Percentiles rank a stretch among this genome's conserved stretches.
Conservation (phyloP, 495 filamentous ascomycete species). For the Daldinia loculata region DNA sequence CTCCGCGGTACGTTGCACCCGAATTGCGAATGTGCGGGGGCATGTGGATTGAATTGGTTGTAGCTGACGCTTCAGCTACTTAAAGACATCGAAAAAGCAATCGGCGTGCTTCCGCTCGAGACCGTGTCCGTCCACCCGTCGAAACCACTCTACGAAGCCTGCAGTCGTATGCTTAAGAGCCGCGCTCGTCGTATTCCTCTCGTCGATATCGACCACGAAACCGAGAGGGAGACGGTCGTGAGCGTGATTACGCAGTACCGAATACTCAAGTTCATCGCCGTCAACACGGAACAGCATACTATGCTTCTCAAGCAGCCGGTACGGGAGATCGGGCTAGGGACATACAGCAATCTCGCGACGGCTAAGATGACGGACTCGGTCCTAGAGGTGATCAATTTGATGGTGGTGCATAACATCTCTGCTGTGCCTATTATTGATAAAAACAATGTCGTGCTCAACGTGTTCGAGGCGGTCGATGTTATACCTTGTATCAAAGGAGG, state of each 20-base stretch:
- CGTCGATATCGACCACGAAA: conserved; percentile 95
- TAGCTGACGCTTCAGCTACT: conserved; percentile 19
- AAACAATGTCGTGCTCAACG: conserved; percentile 85
- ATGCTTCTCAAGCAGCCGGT: conserved; percentile 88
- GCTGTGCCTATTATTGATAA: conserved; percentile 92
- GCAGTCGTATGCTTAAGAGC: conserved; percentile 91
- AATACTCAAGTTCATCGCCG: conserved; percentile 97
- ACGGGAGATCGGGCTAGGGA: conserved; percentile 84
- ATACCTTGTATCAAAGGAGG: conserved; percentile 95
- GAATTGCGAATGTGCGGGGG: conserved; percentile 19
- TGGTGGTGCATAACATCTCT: conserved; percentile 92
- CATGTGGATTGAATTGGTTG: conserved; percentile 12
- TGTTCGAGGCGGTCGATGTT: conserved; percentile 98
- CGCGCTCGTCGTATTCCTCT: conserved; percentile 92
- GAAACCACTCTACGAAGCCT: conserved; percentile 91
- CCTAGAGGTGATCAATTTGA: conserved; percentile 92
- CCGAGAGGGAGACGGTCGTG: conserved; percentile 88
- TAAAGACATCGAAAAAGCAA: conserved; percentile 90
- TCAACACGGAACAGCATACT: conserved; percentile 90
- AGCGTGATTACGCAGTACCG: conserved; percentile 98
- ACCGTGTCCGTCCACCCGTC: conserved; percentile 94
- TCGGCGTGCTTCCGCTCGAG: conserved; percentile 90
- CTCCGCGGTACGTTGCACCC: conserved; percentile 73
- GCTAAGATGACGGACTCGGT: conserved; percentile 92
- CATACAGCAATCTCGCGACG: conserved; percentile 80